Evolutionary conservation across 2,329 filamentous ascomycete genomes (phyloP).

Genomic region (Chalaropsis ovoidea): DNA sequence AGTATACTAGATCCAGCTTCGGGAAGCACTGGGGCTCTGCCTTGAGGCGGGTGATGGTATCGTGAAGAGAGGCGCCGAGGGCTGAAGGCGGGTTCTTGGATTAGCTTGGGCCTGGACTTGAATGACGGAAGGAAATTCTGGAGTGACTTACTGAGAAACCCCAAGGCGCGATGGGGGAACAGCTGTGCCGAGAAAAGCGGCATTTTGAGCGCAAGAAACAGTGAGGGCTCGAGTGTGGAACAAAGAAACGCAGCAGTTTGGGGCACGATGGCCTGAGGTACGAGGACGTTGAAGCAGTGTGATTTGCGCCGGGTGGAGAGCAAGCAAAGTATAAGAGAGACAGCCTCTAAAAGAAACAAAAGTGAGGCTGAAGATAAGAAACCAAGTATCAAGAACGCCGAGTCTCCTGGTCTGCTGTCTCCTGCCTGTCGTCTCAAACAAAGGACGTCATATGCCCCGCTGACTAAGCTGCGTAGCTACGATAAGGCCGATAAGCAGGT

Average conservation of each 20-base stretch:
- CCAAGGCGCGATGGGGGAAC: conserved; percentile 54
- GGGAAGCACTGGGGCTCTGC: conserved; percentile 75
- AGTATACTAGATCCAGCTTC: conserved; percentile 72
- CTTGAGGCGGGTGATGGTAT: conserved; percentile 78
- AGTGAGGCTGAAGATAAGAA: too few relatives aligned
- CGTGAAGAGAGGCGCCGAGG: conserved; percentile 83
- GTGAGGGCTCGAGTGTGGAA: not conserved
- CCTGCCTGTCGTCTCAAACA: not conserved
- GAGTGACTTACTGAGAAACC: conserved; percentile 43
- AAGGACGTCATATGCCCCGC: conserved; percentile 22
- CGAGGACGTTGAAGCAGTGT: not conserved
- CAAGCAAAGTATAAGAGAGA: too few relatives aligned
- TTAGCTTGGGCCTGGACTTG: not conserved
- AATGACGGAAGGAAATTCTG: not conserved
- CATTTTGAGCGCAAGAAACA: conserved; percentile 30
- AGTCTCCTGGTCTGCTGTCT: not conserved
- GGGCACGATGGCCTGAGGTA: not conserved
- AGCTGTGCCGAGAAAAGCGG: conserved; percentile 52
- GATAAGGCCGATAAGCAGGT: conserved; percentile 18
- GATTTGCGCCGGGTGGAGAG: too few relatives aligned
- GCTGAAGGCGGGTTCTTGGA: conserved; percentile 40
- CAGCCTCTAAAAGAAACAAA: too few relatives aligned
- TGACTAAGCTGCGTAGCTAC: conserved; percentile 18
- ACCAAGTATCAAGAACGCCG: not conserved
- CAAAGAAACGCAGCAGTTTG: not conserved